A percentile compares a stretch with the other conserved stretches of the same genome.
phyloP scores from a whole-genome alignment of 2,329 filamentous ascomycete species.

The Thelonectria olida region DNA sequence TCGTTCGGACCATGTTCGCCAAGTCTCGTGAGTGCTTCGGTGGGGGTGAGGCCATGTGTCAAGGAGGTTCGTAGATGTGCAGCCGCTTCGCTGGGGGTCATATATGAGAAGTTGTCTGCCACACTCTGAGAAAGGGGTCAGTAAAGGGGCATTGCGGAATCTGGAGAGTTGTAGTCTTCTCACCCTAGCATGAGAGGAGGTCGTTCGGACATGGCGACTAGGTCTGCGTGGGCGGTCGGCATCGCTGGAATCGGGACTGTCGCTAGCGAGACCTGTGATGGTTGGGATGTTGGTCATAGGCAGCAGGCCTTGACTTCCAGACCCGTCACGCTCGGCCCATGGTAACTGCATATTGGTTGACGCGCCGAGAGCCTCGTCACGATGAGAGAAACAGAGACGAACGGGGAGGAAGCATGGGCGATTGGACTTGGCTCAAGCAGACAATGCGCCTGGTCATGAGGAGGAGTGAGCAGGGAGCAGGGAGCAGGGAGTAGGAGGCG shows the following conservation, averaged over 20 bases:
- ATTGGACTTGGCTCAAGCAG: slow-evolving; percentile 21
- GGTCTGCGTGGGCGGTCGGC: slow-evolving; percentile 40
- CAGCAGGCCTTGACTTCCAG: slow-evolving; percentile 44
- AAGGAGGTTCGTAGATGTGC: slow-evolving; percentile 84
- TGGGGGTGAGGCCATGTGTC: slow-evolving; percentile 79
- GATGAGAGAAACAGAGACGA: slow-evolving; percentile 26
- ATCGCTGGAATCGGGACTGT: slow-evolving; percentile 38
- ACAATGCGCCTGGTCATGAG: slow-evolving; percentile 38
- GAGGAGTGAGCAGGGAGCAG: slow-evolving; percentile 11
- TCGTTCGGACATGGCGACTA: slow-evolving; percentile 56
- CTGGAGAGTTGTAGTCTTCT: slow-evolving; percentile 28
- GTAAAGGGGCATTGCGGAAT: slow-evolving; percentile 1
- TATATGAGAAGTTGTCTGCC: slow-evolving; percentile 69
- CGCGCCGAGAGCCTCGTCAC: slow-evolving; percentile 29
- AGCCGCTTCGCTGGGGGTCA: slow-evolving; percentile 83
- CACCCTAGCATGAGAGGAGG: slow-evolving; percentile 66
- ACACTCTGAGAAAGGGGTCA: slow-evolving; percentile 52
- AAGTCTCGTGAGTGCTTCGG: slow-evolving; percentile 82
- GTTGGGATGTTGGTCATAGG: slow-evolving; percentile 47
- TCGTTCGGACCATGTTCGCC: slow-evolving; percentile 90
- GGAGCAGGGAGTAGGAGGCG: slow-evolving; percentile 26
- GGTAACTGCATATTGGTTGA: slow-evolving; percentile 49
- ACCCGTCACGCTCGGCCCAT: slow-evolving; percentile 46
- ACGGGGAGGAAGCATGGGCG: slow-evolving; percentile 34
- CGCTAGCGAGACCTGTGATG: slow-evolving; percentile 42